phyloP scores from a whole-genome alignment of 257 asterid species.

The Orobanche coerulescens region DNA sequence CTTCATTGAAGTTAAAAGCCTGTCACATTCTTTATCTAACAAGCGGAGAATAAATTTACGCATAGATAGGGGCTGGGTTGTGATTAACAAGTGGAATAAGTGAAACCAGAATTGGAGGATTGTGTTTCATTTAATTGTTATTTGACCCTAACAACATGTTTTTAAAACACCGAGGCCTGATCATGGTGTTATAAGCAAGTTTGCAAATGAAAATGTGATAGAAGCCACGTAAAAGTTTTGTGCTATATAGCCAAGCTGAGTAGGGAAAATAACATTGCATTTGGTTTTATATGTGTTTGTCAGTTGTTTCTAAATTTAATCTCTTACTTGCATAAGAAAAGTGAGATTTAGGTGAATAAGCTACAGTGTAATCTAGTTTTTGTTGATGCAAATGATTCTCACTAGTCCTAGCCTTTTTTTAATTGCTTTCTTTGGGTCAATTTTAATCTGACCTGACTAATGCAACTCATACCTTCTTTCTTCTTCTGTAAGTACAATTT shows the following conservation, averaged over 20 bases:
- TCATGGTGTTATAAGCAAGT: background rate
- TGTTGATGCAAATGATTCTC: background rate
- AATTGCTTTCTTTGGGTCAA: background rate
- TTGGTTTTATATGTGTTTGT: background rate
- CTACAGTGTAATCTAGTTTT: background rate
- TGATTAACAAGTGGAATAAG: background rate
- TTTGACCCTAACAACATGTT: background rate
- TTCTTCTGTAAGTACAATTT: background rate
- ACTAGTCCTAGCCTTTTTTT: background rate
- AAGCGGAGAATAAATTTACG: background rate
- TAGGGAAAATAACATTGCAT: background rate
- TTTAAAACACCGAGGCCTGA: background rate
- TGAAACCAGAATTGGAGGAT: background rate
- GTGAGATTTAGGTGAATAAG: background rate
- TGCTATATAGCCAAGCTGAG: background rate
- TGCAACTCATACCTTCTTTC: constrained; percentile 10
- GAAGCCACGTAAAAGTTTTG: background rate
- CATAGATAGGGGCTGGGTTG: background rate
- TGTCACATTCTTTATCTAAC: background rate
- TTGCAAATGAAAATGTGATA: background rate
- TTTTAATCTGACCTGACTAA: background rate
- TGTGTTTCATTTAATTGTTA: background rate
- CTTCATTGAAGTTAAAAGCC: background rate
- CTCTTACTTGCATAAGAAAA: background rate
- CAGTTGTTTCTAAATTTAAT: background rate